Percentiles rank a stretch among this genome's conserved stretches.
phyloP scores from a whole-genome alignment of 2,329 filamentous ascomycete species.

The Exophiala alcalophila region DNA sequence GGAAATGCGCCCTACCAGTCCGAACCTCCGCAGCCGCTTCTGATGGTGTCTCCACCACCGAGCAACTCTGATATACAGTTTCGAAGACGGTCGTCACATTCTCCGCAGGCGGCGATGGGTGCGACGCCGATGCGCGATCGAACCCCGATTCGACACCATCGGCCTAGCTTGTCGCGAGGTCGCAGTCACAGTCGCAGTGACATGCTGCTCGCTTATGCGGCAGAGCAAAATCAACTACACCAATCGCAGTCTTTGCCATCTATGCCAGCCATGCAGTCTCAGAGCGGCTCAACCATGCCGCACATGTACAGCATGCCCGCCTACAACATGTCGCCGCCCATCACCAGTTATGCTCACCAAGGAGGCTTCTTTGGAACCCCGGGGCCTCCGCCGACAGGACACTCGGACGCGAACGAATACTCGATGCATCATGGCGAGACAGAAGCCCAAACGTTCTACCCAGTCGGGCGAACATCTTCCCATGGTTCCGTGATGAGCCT shows the following conservation, averaged over 20 bases:
- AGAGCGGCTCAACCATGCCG: slow-evolving; percentile 12
- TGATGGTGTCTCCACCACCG: slow-evolving; percentile 19
- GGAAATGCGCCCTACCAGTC: slow-evolving; percentile 14
- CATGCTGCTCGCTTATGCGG: slow-evolving; percentile 25
- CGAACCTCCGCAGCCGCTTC: slow-evolving; percentile 9
- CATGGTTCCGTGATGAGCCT: slow-evolving; percentile 19
- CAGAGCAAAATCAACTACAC: slow-evolving; percentile 23
- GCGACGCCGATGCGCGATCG: slow-evolving; percentile 18
- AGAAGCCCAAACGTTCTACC: slow-evolving; percentile 16
- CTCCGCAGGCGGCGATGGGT: slow-evolving; percentile 15
- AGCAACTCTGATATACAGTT: slow-evolving; percentile 13
- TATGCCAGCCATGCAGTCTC: slow-evolving; percentile 17
- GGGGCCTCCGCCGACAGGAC: slow-evolving; percentile 6
- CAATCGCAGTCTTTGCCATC: slow-evolving; percentile 22
- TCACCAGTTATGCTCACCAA: slow-evolving; percentile 14
- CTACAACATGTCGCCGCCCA: slow-evolving; percentile 18
- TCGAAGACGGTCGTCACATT: slow-evolving; percentile 20
- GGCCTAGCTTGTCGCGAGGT: slow-evolving; percentile 15
- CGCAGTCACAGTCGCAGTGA: slow-evolving; percentile 29
- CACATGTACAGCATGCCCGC: slow-evolving; percentile 20
- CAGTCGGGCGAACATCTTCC: slow-evolving; percentile 15
- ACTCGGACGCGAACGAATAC: slow-evolving; percentile 9
- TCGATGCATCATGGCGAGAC: slow-evolving; percentile 10
- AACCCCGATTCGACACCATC: slow-evolving; percentile 29
- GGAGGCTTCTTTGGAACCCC: slow-evolving; percentile 13